phyloP scores from a whole-genome alignment of 1,284 basidiomycete genomes.

The Apiotrichum domesticum region DNA sequence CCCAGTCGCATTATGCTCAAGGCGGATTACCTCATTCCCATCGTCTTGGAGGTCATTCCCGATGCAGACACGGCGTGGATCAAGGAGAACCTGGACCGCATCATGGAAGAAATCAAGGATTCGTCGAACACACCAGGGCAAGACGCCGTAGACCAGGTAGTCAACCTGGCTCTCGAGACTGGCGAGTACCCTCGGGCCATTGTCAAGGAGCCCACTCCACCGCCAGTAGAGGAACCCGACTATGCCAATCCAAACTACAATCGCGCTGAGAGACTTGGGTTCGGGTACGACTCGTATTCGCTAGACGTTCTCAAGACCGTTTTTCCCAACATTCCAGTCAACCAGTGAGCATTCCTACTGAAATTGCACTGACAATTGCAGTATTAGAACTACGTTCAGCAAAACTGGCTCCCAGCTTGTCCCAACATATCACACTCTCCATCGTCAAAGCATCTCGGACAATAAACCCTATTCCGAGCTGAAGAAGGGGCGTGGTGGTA shows the following conservation, averaged over 20 bases:
- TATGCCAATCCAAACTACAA: slow-evolving; percentile 22
- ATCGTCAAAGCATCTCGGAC: slow-evolving; percentile 6
- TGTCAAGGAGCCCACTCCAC: neutral
- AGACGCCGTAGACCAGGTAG: slow-evolving; percentile 13
- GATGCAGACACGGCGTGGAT: slow-evolving; percentile 32
- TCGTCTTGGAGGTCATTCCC: slow-evolving; percentile 37
- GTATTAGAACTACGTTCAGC: slow-evolving; percentile 20
- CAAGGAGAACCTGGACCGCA: neutral
- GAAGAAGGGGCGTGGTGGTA: slow-evolving; percentile 30
- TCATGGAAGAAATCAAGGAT: slow-evolving; percentile 8
- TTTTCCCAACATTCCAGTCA: slow-evolving; percentile 9
- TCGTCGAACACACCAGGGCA: slow-evolving; percentile 12
- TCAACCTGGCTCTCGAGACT: slow-evolving; percentile 29
- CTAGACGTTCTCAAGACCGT: neutral
- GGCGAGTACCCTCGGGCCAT: slow-evolving; percentile 25
- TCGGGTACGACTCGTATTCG: neutral
- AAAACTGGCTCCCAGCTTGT: slow-evolving; percentile 18
- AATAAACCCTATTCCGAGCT: slow-evolving; percentile 29
- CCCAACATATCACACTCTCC: slow-evolving; percentile 26
- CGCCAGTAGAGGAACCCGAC: slow-evolving; percentile 8
- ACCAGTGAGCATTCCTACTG: slow-evolving; percentile 23
- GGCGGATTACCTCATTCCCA: slow-evolving; percentile 22
- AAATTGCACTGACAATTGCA: slow-evolving; percentile 4
- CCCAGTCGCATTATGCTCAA: slow-evolving; percentile 4
- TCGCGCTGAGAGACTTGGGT: neutral